phyloP scores from a whole-genome alignment of 2,329 filamentous ascomycete genomes.

The Cercospora sesami region DNA sequence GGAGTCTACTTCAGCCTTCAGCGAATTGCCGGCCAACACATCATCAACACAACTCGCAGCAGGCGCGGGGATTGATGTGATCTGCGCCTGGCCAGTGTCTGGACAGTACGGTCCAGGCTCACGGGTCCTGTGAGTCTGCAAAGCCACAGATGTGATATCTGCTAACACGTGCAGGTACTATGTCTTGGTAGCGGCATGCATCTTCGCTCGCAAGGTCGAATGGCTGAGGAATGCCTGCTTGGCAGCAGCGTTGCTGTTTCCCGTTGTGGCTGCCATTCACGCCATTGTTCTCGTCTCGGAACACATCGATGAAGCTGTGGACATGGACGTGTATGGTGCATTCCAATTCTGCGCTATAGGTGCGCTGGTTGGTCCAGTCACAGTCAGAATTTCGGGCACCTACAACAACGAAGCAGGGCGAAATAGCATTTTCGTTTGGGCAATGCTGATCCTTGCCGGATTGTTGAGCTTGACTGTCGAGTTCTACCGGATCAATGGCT shows the following conservation, averaged over 20 bases:
- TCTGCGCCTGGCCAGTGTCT: conserved; percentile 59
- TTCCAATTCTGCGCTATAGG: conserved; percentile 68
- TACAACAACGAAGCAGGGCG: conserved; percentile 65
- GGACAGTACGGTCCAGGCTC: conserved; percentile 60
- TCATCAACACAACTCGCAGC: neutral
- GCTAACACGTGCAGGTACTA: conserved; percentile 48
- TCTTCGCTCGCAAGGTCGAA: conserved; percentile 61
- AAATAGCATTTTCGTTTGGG: conserved; percentile 68
- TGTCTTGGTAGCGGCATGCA: conserved; percentile 61
- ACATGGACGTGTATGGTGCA: conserved; percentile 68
- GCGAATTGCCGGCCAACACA: conserved; percentile 1
- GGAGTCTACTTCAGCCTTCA: neutral
- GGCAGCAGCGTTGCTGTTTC: conserved; percentile 62
- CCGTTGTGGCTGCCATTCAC: conserved; percentile 64
- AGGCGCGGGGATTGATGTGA: conserved; percentile 40
- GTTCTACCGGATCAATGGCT: conserved; percentile 58
- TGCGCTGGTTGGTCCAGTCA: conserved; percentile 63
- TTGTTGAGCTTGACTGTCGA: conserved; percentile 63
- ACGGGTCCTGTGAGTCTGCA: conserved; percentile 48
- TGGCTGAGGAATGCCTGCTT: conserved; percentile 65
- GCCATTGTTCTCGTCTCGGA: conserved; percentile 61
- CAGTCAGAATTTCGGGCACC: conserved; percentile 60
- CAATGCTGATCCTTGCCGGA: conserved; percentile 59
- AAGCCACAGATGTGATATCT: neutral
- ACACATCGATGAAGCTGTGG: conserved; percentile 64